These are phyloP conservation scores for Phytopythium montanum DNA, from an alignment of 352 stramenopile species.

Conservation along the genomic window DNA sequence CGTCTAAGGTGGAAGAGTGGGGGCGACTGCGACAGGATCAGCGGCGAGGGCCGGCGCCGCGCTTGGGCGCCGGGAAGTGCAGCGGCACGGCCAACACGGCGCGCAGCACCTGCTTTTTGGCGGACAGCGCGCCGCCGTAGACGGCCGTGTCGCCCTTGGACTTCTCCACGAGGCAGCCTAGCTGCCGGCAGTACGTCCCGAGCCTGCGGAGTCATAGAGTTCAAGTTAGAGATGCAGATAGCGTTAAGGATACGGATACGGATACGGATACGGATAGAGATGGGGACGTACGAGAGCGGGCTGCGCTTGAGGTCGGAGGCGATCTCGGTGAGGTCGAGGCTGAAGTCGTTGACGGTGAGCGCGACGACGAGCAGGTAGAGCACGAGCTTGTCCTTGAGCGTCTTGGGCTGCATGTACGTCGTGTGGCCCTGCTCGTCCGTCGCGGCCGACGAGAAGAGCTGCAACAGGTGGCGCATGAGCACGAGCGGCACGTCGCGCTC, in stretches of 20 bases:
- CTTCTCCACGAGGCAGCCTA: slow-evolving; percentile 76
- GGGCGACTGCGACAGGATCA: background rate
- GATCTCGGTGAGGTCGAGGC: slow-evolving; percentile 68
- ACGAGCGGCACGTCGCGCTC: slow-evolving; percentile 73
- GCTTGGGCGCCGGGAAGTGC: slow-evolving; percentile 70
- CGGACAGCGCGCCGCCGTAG: slow-evolving; percentile 48
- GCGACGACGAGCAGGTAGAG: slow-evolving; percentile 73
- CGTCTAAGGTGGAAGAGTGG: background rate
- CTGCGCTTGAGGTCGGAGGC: slow-evolving; percentile 65
- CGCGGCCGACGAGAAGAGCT: slow-evolving; percentile 66
- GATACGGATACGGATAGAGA: too few relatives aligned
- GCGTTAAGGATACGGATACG: too few relatives aligned
- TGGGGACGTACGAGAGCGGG: slow-evolving; percentile 34
- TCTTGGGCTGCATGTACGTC: slow-evolving; percentile 73
- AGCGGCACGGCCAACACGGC: slow-evolving; percentile 75
- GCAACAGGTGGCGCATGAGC: slow-evolving; percentile 60
- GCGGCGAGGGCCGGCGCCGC: slow-evolving; percentile 31
- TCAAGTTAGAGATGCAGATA: too few relatives aligned
- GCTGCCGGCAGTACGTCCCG: slow-evolving; percentile 58
- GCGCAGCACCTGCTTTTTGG: slow-evolving; percentile 68
- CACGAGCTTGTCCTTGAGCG: slow-evolving; percentile 78
- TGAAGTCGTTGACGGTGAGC: slow-evolving; percentile 73
- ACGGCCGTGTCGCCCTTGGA: slow-evolving; percentile 54
- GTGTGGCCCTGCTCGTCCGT: slow-evolving; percentile 47
- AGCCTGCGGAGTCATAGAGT: too few relatives aligned